Conservation (phyloP, 805 yeast species). For the Ogataea pignaliae region DNA sequence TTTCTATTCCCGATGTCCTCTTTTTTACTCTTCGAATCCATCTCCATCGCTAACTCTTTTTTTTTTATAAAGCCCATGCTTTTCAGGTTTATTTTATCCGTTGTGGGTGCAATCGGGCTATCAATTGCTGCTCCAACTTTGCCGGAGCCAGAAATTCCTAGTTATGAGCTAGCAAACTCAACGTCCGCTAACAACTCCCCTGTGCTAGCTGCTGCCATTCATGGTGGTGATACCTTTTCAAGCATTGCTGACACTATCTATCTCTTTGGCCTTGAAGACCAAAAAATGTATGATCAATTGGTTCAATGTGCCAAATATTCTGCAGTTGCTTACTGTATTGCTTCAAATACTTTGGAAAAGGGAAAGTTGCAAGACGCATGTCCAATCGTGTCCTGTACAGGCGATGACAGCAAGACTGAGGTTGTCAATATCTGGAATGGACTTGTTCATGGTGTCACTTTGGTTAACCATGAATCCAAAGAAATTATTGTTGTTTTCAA, state of each 20-base stretch:
- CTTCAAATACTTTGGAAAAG: constrained; percentile 13
- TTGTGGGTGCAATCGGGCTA: no score
- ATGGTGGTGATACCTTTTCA: not conserved
- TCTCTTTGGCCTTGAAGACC: not conserved
- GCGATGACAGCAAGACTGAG: constrained; percentile 23
- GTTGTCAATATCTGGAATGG: constrained; percentile 39
- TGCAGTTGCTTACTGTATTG: constrained; percentile 33
- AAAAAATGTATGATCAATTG: constrained; percentile 27
- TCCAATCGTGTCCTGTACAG: constrained; percentile 29
- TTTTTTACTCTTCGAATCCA: no score
- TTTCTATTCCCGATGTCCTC: no score
- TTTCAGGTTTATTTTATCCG: no score
- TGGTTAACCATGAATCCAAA: constrained; percentile 40
- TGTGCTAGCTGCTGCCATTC: not conserved
- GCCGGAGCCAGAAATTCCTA: no score
- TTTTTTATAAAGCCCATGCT: no score
- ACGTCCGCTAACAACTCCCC: no score
- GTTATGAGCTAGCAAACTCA: no score
- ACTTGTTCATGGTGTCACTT: constrained; percentile 51
- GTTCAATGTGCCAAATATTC: constrained; percentile 29
- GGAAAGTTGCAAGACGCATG: constrained; percentile 31
- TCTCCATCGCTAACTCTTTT: no score
- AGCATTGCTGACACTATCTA: not conserved
- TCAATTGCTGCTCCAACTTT: no score
- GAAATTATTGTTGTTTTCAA: constrained; percentile 51